These are phyloP conservation scores for Emiliania huxleyi DNA, from an alignment of 78 protist species.

Conservation along the genomic window DNA sequence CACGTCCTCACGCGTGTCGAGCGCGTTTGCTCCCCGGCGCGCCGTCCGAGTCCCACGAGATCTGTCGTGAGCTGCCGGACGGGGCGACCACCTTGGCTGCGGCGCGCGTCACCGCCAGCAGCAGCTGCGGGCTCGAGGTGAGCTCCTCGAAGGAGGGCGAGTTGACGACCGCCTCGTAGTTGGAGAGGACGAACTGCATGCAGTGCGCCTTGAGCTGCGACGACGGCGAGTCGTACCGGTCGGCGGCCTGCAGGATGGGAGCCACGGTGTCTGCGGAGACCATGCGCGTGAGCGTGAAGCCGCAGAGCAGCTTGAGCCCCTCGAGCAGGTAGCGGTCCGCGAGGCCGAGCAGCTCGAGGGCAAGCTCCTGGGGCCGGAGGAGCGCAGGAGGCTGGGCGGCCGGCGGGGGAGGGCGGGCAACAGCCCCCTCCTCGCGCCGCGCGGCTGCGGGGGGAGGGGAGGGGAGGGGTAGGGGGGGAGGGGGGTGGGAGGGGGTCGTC, in stretches of 20 bases:
- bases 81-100: background rate
- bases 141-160: background rate
- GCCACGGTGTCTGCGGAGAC: background rate
- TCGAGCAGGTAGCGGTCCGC: slow-evolving; percentile 12
- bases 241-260: background rate
- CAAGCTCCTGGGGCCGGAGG: too few relatives aligned
- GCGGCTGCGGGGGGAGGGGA: too few relatives aligned
- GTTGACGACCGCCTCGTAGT: background rate
- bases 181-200: background rate
- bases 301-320: background rate
- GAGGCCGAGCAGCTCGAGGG: background rate
- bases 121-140: background rate
- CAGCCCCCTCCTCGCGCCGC: too few relatives aligned
- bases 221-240: background rate
- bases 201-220: background rate
- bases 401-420: too few relatives aligned
- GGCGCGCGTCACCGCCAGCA: background rate
- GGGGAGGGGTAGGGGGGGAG: too few relatives aligned
- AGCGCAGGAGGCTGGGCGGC: too few relatives aligned
- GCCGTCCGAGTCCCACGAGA: background rate
- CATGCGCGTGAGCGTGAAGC: background rate
- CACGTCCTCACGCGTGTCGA: too few relatives aligned
- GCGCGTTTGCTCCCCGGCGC: background rate
- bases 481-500: too few relatives aligned
- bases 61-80: background rate